A percentile compares a stretch with the other conserved stretches of the same genome.
Conservation (phyloP, 2,329 filamentous ascomycete genomes). For the Fusarium napiforme region DNA sequence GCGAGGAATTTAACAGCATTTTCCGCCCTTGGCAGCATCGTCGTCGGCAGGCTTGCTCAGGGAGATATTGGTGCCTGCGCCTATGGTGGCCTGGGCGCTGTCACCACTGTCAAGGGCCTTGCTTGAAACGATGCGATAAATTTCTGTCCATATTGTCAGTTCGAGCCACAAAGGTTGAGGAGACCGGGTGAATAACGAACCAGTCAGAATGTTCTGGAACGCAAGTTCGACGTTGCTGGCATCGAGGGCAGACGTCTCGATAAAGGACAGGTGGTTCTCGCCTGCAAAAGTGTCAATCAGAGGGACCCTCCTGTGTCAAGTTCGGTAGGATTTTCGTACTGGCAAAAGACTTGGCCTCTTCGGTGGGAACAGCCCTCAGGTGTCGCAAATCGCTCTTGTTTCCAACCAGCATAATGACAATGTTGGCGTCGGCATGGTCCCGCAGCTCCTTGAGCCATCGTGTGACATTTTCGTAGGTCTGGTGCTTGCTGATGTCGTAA, state of each 20-base stretch:
- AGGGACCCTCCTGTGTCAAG: conserved; percentile 4
- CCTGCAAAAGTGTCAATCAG: conserved; percentile 61
- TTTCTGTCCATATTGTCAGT: conserved; percentile 70
- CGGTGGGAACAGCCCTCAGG: conserved; percentile 93
- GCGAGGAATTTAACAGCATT: conserved; percentile 75
- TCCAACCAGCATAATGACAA: conserved; percentile 99
- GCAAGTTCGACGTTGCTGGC: conserved; percentile 99
- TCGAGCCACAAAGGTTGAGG: neutral
- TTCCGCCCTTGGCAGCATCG: conserved; percentile 77
- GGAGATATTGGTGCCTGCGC: conserved; percentile 83
- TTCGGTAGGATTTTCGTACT: conserved; percentile 66
- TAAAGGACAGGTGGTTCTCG: conserved; percentile 98
- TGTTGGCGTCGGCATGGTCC: conserved; percentile 98
- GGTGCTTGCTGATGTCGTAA: conserved; percentile 99
- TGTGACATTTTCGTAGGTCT: conserved; percentile 99
- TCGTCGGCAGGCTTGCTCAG: conserved; percentile 87
- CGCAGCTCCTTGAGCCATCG: conserved; percentile 99
- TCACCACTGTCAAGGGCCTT: conserved; percentile 95
- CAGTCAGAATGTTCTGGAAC: conserved; percentile 99
- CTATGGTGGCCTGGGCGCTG: conserved; percentile 80
- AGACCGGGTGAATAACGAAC: conserved; percentile 61
- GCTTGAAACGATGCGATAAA: conserved; percentile 98
- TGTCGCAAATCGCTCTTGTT: conserved; percentile 99
- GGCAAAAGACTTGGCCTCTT: conserved; percentile 97
- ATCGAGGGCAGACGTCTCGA: conserved; percentile 98